These are phyloP conservation scores for Polyporus arcularius DNA, from an alignment of 768 basidiomycete species.

Conservation along the genomic window DNA sequence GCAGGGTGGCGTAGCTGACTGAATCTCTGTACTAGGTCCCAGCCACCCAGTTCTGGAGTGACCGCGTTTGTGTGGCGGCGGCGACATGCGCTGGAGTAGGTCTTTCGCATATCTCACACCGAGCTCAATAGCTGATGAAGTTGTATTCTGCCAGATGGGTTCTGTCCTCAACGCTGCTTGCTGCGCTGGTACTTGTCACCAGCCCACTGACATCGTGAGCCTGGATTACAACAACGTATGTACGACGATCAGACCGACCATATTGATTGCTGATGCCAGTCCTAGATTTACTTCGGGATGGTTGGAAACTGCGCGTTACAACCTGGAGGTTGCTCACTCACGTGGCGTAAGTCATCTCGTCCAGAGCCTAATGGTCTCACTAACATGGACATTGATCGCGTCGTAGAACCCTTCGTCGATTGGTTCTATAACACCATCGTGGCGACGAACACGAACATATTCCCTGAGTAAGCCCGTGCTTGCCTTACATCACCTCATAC, in stretches of 20 bases:
- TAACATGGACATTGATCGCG: no score
- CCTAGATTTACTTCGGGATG: constrained; percentile 1
- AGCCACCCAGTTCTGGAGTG: constrained; percentile 1
- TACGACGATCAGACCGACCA: no score
- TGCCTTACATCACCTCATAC: not conserved
- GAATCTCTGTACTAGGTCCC: not conserved
- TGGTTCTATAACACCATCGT: constrained; percentile 8
- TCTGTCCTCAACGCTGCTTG: not conserved
- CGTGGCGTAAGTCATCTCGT: not conserved
- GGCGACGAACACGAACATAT: constrained; percentile 1
- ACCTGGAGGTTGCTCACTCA: constrained; percentile 1
- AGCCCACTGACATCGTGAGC: not conserved
- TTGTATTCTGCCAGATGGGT: not conserved
- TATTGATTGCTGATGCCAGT: not conserved
- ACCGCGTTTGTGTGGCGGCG: not conserved
- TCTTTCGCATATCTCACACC: not conserved
- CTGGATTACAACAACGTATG: constrained; percentile 5
- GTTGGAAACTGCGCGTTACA: constrained; percentile 1
- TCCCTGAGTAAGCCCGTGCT: not conserved
- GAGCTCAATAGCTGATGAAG: not conserved
- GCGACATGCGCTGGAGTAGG: constrained; percentile 3
- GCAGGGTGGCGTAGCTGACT: no score
- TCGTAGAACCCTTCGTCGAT: constrained; percentile 6
- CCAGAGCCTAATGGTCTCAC: not conserved
- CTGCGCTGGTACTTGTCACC: constrained; percentile 6